These are phyloP conservation scores for Tephrocybe sp. DNA, from an alignment of 768 basidiomycete genomes.

Conservation along the genomic window DNA sequence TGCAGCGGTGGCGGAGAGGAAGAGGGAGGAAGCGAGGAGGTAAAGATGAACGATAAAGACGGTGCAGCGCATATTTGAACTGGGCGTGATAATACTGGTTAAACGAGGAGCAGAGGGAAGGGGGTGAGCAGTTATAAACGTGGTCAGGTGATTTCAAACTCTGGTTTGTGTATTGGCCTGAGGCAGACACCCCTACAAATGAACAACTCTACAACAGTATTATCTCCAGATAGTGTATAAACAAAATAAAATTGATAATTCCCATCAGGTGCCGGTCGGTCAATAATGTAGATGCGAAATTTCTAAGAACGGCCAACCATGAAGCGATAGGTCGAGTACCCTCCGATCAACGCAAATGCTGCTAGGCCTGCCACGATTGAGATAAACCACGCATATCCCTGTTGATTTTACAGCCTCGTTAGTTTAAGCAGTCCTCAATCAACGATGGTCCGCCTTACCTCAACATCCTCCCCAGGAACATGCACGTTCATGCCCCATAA, in stretches of 20 bases:
- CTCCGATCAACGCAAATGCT: constrained; percentile 80
- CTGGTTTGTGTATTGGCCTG: not conserved
- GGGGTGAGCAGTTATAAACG: not conserved
- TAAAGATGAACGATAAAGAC: not conserved
- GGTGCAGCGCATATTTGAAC: too few relatives aligned
- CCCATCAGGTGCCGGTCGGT: too few relatives aligned
- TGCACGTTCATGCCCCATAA: constrained; percentile 99
- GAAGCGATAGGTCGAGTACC: constrained; percentile 76
- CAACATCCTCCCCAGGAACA: constrained; percentile 80
- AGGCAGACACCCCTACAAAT: not conserved
- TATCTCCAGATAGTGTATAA: not conserved
- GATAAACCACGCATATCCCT: constrained; percentile 80
- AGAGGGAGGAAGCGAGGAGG: not conserved
- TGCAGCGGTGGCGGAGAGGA: not conserved
- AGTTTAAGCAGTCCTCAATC: not conserved
- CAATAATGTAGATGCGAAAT: not conserved
- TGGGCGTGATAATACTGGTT: not conserved
- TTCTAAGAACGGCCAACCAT: constrained; percentile 48
- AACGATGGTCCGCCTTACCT: constrained; percentile 31
- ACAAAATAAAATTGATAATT: too few relatives aligned
- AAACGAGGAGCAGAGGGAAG: not conserved
- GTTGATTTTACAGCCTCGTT: constrained; percentile 20
- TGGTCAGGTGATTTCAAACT: constrained; percentile 7
- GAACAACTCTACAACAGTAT: too few relatives aligned
- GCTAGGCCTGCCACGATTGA: constrained; percentile 81